Percentiles rank a stretch among this genome's conserved stretches.
Conservation (phyloP, 106 monocot genomes). For the Phalaenopsis aphrodite region DNA sequence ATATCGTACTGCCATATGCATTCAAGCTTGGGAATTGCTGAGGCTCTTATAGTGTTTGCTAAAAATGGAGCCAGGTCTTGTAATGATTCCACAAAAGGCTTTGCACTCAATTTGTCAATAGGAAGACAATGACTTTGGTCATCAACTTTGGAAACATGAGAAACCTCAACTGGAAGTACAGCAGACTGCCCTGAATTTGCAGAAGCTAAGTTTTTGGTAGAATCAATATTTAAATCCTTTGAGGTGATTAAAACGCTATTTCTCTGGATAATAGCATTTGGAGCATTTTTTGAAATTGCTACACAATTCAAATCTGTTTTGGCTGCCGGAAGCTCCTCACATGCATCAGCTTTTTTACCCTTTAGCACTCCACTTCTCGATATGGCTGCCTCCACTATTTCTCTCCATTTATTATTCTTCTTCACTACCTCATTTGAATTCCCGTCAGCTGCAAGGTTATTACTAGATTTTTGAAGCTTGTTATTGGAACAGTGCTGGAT, state of each 20-base stretch:
- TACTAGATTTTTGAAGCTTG: constrained; percentile 35
- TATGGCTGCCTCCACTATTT: constrained; percentile 2
- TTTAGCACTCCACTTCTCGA: constrained; percentile 4
- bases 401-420: constrained; percentile 33
- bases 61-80: neutral
- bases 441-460: constrained; percentile 44
- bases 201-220: neutral
- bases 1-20: constrained; percentile 12
- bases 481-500: constrained; percentile 52
- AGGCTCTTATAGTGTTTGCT: neutral
- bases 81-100: neutral
- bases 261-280: neutral
- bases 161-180: neutral
- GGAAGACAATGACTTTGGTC: neutral
- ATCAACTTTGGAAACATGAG: neutral
- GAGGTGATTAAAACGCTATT: neutral
- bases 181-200: neutral
- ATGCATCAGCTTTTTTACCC: constrained; percentile 2
- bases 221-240: neutral
- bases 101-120: neutral
- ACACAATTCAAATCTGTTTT: constrained; percentile 3
- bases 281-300: neutral
- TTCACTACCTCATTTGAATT: constrained; percentile 28
- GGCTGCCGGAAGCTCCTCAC: neutral
- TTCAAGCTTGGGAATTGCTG: constrained; percentile 8